Evolutionary conservation across 768 basidiomycete species (phyloP), one percentile per base, ranked within the genome.

Genomic region (Wakefieldia striispora): DNA sequence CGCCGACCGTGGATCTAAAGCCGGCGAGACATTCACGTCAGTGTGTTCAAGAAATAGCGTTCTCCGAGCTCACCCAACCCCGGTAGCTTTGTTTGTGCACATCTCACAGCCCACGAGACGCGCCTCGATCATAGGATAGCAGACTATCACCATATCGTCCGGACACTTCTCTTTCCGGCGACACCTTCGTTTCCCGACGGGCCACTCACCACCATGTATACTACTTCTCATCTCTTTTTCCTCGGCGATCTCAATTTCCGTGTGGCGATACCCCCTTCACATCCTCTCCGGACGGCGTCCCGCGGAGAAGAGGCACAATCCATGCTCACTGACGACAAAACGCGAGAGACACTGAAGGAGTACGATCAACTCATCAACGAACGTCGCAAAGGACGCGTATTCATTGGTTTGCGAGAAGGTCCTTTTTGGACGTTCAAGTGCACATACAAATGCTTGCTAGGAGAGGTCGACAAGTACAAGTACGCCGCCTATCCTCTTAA

Each of bases 181-280:
- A 49, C 75, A 2, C 66, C 73, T 31, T 64, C 68, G 3, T 67
- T 72, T 3, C 64, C 70, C 9, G 67, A 76, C 0, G 59, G 58
- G 23, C 49, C 55, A 11, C 70, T 74, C 6, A 80, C 82, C 41
- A 86, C 83, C 11, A 79, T 97, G 40, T 93, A 89, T 72, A 75
- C 83, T 38, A 88, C 93, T 0, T 91, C 91, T 12, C 91, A 97
- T 66, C 76, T 97, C 1, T 97, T 97, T 76, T 77, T 97, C 65
- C 77, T 97, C 29, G 95, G 95, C 6, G 95, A 97, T 69, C 79
- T 97, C 54, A 97, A 97, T 69, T 97, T 94, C 68, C 83, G 94
- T 14, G 67, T 98, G 14, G 73, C 77, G n/a, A 58, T 86, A 14
- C 84, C 89, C 1, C 54, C 75, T 39, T 69, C 76, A 20, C 78